Percentiles rank a stretch among this genome's conserved stretches.
Evolutionary conservation across 305 asterid genomes (phyloP).

Genomic region (Plantago coronopus): DNA sequence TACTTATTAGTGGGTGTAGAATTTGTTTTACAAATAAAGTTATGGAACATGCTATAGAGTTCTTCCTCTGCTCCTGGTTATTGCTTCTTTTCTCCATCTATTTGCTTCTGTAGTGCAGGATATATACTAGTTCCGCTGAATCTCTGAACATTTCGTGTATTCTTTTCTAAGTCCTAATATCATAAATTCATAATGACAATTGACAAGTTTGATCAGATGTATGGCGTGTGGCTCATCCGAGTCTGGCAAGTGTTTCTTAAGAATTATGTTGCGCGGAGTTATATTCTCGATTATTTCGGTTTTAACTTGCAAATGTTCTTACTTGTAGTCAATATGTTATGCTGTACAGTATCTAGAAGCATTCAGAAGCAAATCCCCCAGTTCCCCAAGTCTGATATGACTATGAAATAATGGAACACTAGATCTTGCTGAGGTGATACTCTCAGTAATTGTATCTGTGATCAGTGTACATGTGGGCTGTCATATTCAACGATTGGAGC

Average conservation of each 20-base stretch:
- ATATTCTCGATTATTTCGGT: no score
- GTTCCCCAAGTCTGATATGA: not conserved
- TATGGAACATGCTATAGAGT: not conserved
- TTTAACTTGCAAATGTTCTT: no score
- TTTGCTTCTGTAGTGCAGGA: not conserved
- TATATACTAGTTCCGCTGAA: not conserved
- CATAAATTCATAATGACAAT: no score
- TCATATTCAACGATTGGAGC: conserved; percentile 69
- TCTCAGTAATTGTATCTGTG: conserved; percentile 52
- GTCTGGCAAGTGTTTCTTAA: no score
- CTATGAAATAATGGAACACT: not conserved
- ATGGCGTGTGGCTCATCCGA: no score
- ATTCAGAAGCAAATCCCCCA: not conserved
- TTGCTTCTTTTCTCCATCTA: not conserved
- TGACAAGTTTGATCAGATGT: no score
- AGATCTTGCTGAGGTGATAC: not conserved
- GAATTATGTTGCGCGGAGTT: no score
- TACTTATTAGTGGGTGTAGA: conserved; percentile 26
- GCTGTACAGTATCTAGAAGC: no score
- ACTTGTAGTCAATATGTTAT: no score
- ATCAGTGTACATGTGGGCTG: conserved; percentile 77
- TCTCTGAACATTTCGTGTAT: no score
- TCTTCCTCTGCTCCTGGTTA: not conserved
- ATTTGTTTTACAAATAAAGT: conserved; percentile 12
- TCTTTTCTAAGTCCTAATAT: no score